A percentile compares a stretch with the other conserved stretches of the same genome.
Conservation (phyloP, 169 alveolate species). For the Neospora caninum region DNA sequence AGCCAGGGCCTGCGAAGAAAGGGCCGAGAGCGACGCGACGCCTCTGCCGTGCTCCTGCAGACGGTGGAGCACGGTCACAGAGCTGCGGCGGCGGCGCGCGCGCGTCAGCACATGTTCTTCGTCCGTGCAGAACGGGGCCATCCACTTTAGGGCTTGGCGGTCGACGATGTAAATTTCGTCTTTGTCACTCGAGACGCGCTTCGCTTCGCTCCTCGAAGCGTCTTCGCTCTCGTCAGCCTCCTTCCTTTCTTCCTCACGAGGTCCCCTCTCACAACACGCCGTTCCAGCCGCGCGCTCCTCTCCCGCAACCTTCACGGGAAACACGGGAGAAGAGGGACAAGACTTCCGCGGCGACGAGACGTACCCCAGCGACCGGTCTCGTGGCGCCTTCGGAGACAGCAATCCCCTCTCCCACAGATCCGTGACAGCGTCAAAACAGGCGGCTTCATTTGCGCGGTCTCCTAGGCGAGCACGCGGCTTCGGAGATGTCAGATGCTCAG, state of each 20-base stretch:
- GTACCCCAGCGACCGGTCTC: background rate
- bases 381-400: background rate
- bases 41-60: background rate
- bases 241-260: background rate
- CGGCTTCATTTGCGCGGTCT: background rate
- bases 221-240: background rate
- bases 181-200: background rate
- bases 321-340: background rate
- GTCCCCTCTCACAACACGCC: background rate
- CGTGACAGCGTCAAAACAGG: background rate
- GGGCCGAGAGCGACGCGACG: background rate
- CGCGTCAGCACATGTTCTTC: background rate
- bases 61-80: background rate
- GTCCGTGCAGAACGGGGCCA: conserved; percentile 11
- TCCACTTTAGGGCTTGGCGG: background rate
- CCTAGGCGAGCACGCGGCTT: too few species aligned
- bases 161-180: background rate
- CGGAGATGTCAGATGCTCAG: too few species aligned
- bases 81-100: background rate
- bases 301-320: background rate
- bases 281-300: background rate
- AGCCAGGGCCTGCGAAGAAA: too few species aligned
- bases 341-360: background rate
- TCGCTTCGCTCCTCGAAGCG: background rate
- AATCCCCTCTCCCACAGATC: background rate